Evolutionary conservation across 2,329 filamentous ascomycete species (phyloP), one percentile per base, ranked within the genome.

Genomic region (Neonectria ditissima): DNA sequence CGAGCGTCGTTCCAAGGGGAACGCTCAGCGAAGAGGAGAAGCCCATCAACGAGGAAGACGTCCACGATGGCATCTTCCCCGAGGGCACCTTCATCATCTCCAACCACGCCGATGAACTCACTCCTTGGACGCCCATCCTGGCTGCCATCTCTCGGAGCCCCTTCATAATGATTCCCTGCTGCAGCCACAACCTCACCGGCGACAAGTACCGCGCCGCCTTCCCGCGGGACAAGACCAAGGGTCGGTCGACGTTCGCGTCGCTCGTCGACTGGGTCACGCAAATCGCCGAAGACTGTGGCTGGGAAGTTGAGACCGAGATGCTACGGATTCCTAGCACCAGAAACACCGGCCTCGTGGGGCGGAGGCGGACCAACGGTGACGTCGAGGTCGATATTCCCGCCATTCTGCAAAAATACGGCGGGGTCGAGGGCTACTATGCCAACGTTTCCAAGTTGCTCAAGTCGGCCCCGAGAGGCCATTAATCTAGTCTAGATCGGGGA

Each of bases 41-140:
- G 5, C 63, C 69, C 1, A 34, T 63, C 4, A 43, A 47, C 22
- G n/a, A 63, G 4, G 59, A 69, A 5, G 64, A 62, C 5, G 75
- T 83, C 16, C 84, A 88, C 72, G 77, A 83, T 65, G 96, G 95
- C 37, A 74, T 83, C 10, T 97, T 98, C 73, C 84, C 88, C 0
- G 76, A 78, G 16, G 88, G 89, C 28, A 97, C 93, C 0, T 99
- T 99, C 78, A 93, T 99, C 72, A 91, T 99, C 67, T 97, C 94
- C 52, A 99, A 99, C 75, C 96, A 99, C 77, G 95, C 95, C 11
- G 96, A 99, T 76, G 94, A 99, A 80, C 86, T 99, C 14, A 99
- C 96, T 0, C 89, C 93, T 0, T 99, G 96, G 96, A 98, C 96
- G 0, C 96, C 96, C 0, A 86, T 98, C 18, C 87, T 99, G 43